Percentiles rank a stretch among this genome's conserved stretches.
These are phyloP conservation scores for Gossypium bickii DNA, from an alignment of 345 rosid species.

Conservation along the genomic window DNA sequence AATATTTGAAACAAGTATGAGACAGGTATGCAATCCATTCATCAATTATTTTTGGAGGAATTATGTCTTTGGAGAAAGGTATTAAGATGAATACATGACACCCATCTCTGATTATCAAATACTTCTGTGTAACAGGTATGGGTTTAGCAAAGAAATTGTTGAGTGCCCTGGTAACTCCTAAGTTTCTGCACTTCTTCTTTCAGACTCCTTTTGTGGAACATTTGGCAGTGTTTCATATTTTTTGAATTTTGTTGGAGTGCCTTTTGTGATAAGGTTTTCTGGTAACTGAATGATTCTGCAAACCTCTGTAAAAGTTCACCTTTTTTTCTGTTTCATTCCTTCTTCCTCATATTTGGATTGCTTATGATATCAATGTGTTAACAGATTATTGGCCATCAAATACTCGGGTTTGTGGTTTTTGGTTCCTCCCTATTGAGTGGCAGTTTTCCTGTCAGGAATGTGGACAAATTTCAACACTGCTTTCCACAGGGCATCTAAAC, in stretches of 20 bases:
- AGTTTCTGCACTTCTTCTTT: conserved; percentile 3
- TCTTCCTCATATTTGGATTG: not conserved
- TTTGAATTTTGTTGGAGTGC: conserved; percentile 2
- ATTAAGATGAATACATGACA: not conserved
- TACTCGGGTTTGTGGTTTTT: conserved; percentile 72
- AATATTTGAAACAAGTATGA: not conserved
- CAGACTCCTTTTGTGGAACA: not conserved
- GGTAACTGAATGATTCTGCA: not conserved
- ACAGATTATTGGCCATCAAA: conserved; percentile 87
- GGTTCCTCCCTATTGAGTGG: conserved; percentile 82
- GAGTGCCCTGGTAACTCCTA: conserved; percentile 70
- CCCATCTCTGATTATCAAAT: conserved; percentile 6
- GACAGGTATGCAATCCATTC: not conserved
- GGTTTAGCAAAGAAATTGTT: conserved; percentile 86
- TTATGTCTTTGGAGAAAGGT: not conserved
- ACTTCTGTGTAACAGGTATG: conserved; percentile 57
- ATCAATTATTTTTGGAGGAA: not conserved
- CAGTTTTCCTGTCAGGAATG: conserved; percentile 77
- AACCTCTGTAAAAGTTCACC: not conserved
- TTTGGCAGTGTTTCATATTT: not conserved
- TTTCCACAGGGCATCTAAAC: conserved; percentile 22
- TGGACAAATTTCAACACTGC: conserved; percentile 36
- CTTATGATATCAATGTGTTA: conserved; percentile 11
- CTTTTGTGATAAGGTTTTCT: not conserved
- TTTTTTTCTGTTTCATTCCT: not conserved